A percentile compares a stretch with the other conserved stretches of the same genome.
Conservation (phyloP, 768 basidiomycete genomes). For the Leccinum imitatum region DNA sequence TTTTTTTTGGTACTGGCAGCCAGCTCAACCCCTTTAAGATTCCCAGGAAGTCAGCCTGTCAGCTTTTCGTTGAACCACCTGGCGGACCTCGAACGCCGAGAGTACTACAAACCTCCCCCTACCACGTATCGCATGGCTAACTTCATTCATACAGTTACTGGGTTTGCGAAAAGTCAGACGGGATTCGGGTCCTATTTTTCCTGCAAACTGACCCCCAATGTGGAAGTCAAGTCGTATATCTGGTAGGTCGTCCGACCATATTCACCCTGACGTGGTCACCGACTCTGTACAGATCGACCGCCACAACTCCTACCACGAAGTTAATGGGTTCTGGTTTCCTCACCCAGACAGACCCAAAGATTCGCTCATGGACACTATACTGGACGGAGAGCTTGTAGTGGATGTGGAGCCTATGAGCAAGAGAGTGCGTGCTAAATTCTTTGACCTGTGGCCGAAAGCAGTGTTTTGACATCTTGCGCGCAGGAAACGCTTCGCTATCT, state of each 20-base stretch:
- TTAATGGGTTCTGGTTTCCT: slow-evolving; percentile 84
- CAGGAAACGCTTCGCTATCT: slow-evolving; percentile 83
- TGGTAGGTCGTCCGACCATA: slow-evolving; percentile 51
- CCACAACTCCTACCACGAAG: slow-evolving; percentile 79
- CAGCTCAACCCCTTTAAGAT: slow-evolving; percentile 45
- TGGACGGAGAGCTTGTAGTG: slow-evolving; percentile 93
- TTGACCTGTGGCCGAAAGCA: not conserved
- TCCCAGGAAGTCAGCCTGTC: slow-evolving; percentile 95
- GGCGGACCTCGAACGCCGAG: slow-evolving; percentile 73
- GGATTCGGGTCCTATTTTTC: slow-evolving; percentile 84
- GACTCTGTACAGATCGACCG: slow-evolving; percentile 76
- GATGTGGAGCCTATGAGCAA: slow-evolving; percentile 81
- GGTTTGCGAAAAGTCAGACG: slow-evolving; percentile 99
- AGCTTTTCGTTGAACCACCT: slow-evolving; percentile 78
- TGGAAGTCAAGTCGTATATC: slow-evolving; percentile 61
- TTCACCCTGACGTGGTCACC: slow-evolving; percentile 2
- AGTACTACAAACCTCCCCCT: slow-evolving; percentile 46
- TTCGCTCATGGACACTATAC: slow-evolving; percentile 73
- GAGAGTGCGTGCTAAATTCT: slow-evolving; percentile 46
- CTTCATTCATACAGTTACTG: slow-evolving; percentile 66
- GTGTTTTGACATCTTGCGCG: not conserved
- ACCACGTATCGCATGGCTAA: slow-evolving; percentile 13
- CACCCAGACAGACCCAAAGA: slow-evolving; percentile 71
- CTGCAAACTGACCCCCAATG: slow-evolving; percentile 58
- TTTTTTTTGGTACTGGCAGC: slow-evolving; percentile 3